A percentile compares a stretch with the other conserved stretches of the same genome.
Conservation (phyloP, 768 basidiomycete genomes). For the Roridomyces roridus region DNA sequence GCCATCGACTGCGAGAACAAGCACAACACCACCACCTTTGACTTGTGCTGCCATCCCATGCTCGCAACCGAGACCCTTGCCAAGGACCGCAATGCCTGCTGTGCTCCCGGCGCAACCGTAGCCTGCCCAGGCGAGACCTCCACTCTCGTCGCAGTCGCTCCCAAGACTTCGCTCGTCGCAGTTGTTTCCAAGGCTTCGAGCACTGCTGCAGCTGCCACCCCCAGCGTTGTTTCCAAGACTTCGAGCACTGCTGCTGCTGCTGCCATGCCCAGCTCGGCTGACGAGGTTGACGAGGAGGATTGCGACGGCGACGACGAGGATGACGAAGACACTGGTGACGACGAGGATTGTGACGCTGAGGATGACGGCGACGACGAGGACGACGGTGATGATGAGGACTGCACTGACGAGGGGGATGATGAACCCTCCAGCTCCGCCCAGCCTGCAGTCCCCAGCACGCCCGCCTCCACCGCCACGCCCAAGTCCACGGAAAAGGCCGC, state of each 20-base stretch:
- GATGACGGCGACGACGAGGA: conserved; percentile 41
- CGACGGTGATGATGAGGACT: conserved; percentile 32
- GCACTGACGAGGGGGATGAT: conserved; percentile 35
- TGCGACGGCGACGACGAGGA: conserved; percentile 43
- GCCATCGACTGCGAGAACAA: conserved; percentile 51
- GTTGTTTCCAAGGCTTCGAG: conserved; percentile 32
- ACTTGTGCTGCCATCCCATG: conserved; percentile 75
- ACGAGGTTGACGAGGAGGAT: conserved; percentile 32
- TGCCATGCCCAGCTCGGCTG: no score
- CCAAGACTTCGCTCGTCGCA: no score
- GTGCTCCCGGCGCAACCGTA: conserved; percentile 48
- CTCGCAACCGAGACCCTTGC: conserved; percentile 61
- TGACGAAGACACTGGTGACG: conserved; percentile 32
- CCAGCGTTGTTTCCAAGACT: conserved; percentile 33
- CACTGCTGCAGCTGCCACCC: conserved; percentile 34
- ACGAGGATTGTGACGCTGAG: conserved; percentile 39
- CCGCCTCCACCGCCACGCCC: conserved; percentile 25
- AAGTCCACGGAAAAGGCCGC: conserved; percentile 22
- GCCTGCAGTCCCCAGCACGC: conserved; percentile 14
- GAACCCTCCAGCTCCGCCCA: conserved; percentile 7
- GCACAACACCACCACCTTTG: conserved; percentile 63
- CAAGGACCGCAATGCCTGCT: conserved; percentile 54
- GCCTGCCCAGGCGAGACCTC: conserved; percentile 1
- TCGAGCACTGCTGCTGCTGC: conserved; percentile 34
- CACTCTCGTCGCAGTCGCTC: background rate